phyloP scores from a whole-genome alignment of 1,284 basidiomycete genomes.

The Cystobasidiaceae sp. region DNA sequence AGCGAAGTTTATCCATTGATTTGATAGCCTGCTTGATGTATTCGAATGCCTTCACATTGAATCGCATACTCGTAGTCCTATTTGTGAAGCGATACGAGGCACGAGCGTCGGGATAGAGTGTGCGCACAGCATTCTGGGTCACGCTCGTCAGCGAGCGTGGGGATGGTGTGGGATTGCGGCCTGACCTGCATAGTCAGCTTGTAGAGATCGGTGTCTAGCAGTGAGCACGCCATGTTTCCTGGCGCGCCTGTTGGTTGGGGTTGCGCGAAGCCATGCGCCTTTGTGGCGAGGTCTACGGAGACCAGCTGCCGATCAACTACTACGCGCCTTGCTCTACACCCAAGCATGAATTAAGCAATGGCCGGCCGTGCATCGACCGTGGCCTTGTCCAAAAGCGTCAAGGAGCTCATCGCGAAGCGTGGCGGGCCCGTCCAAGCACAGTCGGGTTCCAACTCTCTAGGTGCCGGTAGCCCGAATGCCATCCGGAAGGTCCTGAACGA shows the following conservation, averaged over 20 bases:
- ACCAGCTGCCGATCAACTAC: too few species aligned
- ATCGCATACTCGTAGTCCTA: conserved; percentile 64
- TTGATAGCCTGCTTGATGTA: conserved; percentile 59
- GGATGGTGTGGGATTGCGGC: too few species aligned
- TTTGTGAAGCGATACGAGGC: conserved; percentile 80
- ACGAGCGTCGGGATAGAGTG: conserved; percentile 60
- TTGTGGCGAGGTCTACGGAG: too few species aligned
- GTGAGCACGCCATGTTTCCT: conserved; percentile 57
- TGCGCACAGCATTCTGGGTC: conserved; percentile 76
- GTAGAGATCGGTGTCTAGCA: conserved; percentile 96
- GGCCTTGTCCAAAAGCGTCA: conserved; percentile 53
- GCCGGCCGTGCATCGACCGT: neutral
- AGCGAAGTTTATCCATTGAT: conserved; percentile 63
- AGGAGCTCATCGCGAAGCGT: conserved; percentile 65
- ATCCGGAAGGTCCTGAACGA: conserved; percentile 30
- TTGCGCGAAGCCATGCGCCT: too few species aligned
- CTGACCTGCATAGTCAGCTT: conserved; percentile 83
- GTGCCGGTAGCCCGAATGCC: too few species aligned
- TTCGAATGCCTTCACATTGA: conserved; percentile 65
- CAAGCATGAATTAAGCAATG: neutral
- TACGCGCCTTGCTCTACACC: too few species aligned
- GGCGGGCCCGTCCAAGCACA: conserved; percentile 54
- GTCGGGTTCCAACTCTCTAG: too few species aligned
- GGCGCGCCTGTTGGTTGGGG: too few species aligned
- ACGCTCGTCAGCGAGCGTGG: too few species aligned